Percentiles rank a stretch among this genome's conserved stretches.
phyloP scores from a whole-genome alignment of 1,139 yeast genomes.

The Magnusiomyces tetraspermus region DNA sequence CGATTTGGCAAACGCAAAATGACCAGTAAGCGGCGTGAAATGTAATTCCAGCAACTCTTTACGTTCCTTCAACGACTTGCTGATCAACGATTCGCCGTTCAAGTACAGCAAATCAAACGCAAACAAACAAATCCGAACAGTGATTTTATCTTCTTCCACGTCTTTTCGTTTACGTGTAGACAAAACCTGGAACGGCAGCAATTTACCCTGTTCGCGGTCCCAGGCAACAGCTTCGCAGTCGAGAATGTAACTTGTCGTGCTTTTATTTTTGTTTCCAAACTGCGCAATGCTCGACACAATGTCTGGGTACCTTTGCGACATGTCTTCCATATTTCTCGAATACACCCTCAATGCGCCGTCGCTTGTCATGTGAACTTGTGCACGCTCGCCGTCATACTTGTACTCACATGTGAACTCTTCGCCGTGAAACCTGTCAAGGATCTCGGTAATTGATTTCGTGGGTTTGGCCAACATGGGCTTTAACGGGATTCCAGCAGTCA shows the following conservation, averaged over 20 bases:
- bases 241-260: constrained; percentile 49
- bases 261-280: constrained; percentile 36
- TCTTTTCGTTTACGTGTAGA: constrained; percentile 92
- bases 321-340: constrained; percentile 92
- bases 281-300: constrained; percentile 59
- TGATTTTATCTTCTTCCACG: constrained; percentile 77
- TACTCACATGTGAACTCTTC: constrained; percentile 88
- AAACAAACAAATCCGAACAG: constrained; percentile 82
- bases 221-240: constrained; percentile 99
- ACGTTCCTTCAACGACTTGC: constrained; percentile 61
- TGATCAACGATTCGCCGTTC: constrained; percentile 62
- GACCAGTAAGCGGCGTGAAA: constrained; percentile 59
- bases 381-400: constrained; percentile 96
- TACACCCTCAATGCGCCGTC: constrained; percentile 67
- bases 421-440: constrained; percentile 77
- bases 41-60: constrained; percentile 49
- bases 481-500: constrained; percentile 88
- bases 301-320: constrained; percentile 95
- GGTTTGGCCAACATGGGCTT: constrained; percentile 99
- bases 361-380: constrained; percentile 72
- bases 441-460: constrained; percentile 83
- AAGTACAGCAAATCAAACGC: constrained; percentile 78
- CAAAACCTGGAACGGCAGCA: constrained; percentile 84
- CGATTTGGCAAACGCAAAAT: constrained; percentile 70
- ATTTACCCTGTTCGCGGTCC: constrained; percentile 66